phyloP scores from a whole-genome alignment of 2,329 filamentous ascomycete genomes.

The Myrmaecium sp. region DNA sequence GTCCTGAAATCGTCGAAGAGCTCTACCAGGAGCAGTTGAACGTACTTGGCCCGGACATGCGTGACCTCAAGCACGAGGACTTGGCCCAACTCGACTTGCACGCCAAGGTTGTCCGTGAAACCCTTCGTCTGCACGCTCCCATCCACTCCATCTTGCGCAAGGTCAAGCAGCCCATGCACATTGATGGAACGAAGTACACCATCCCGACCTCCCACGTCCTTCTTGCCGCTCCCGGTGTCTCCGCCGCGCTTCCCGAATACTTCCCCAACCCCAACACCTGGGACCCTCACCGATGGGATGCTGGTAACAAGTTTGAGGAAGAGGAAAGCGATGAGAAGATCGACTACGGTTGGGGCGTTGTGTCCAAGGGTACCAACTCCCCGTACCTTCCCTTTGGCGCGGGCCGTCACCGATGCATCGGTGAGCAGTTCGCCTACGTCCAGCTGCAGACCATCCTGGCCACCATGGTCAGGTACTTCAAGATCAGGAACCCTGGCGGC shows the following conservation, averaged over 20 bases:
- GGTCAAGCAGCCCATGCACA: conserved; percentile 72
- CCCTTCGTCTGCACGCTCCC: conserved; percentile 74
- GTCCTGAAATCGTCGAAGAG: conserved; percentile 63
- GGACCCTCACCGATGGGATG: conserved; percentile 86
- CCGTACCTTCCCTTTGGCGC: conserved; percentile 92
- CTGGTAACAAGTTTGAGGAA: conserved; percentile 28
- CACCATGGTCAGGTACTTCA: conserved; percentile 60
- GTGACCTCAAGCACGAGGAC: conserved; percentile 58
- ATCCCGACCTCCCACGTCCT: conserved; percentile 69
- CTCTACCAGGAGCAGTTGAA: conserved; percentile 68
- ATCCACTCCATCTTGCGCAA: conserved; percentile 92
- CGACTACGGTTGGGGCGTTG: conserved; percentile 85
- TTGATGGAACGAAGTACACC: conserved; percentile 67
- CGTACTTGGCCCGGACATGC: conserved; percentile 56
- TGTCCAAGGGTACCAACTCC: conserved; percentile 77
- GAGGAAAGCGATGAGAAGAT: conserved; percentile 54
- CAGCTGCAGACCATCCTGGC: conserved; percentile 78
- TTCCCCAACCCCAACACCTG: conserved; percentile 72
- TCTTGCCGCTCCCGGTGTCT: conserved; percentile 71
- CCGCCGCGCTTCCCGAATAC: conserved; percentile 50
- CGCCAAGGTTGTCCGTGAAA: conserved; percentile 76
- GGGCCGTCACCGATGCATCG: conserved; percentile 84
- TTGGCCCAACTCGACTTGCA: conserved; percentile 67
- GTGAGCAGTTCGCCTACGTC: conserved; percentile 89
- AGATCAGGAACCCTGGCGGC: conserved; percentile 61